Percentiles rank a stretch among this genome's conserved stretches.
Evolutionary conservation across 768 basidiomycete genomes (phyloP).

Genomic region (Mycena indigotica): DNA sequence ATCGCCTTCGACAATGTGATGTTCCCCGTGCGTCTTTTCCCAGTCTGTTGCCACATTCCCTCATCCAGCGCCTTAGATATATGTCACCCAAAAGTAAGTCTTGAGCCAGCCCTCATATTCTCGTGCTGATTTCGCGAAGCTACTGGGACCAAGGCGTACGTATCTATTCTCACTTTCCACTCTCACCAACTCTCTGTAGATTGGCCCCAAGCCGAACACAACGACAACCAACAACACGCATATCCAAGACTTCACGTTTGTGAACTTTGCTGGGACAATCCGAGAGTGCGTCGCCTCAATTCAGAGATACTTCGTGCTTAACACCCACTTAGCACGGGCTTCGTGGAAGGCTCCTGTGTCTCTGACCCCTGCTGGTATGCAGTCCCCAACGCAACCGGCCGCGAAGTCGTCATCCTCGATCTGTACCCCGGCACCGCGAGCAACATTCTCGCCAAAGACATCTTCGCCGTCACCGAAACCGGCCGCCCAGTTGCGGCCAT

Average conservation of each 20-base stretch:
- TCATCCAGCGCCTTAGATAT: slow-evolving; percentile 47
- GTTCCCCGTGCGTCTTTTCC: slow-evolving; percentile 48
- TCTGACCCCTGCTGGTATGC: slow-evolving; percentile 64
- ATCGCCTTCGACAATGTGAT: slow-evolving; percentile 54
- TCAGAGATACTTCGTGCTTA: too few relatives aligned
- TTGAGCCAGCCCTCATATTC: background rate
- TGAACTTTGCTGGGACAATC: slow-evolving; percentile 52
- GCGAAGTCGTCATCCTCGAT: slow-evolving; percentile 61
- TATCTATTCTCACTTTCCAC: background rate
- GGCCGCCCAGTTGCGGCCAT: slow-evolving; percentile 47
- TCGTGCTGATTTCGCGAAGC: slow-evolving; percentile 32
- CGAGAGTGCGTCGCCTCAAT: slow-evolving; percentile 41
- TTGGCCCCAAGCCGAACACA: slow-evolving; percentile 47
- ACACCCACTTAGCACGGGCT: slow-evolving; percentile 38
- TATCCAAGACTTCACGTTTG: slow-evolving; percentile 54
- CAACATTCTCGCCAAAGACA: slow-evolving; percentile 52
- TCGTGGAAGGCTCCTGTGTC: slow-evolving; percentile 61
- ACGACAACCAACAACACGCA: slow-evolving; percentile 49
- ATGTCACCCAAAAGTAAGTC: slow-evolving; percentile 61
- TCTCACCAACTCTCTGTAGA: slow-evolving; percentile 14
- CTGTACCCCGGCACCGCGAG: slow-evolving; percentile 56
- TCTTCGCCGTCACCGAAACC: slow-evolving; percentile 49
- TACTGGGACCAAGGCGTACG: slow-evolving; percentile 64
- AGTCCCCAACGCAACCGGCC: slow-evolving; percentile 56
- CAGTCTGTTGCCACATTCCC: background rate